phyloP scores from a whole-genome alignment of 176 grass and related monocot species.

The Dendrocalamus sinicus region DNA sequence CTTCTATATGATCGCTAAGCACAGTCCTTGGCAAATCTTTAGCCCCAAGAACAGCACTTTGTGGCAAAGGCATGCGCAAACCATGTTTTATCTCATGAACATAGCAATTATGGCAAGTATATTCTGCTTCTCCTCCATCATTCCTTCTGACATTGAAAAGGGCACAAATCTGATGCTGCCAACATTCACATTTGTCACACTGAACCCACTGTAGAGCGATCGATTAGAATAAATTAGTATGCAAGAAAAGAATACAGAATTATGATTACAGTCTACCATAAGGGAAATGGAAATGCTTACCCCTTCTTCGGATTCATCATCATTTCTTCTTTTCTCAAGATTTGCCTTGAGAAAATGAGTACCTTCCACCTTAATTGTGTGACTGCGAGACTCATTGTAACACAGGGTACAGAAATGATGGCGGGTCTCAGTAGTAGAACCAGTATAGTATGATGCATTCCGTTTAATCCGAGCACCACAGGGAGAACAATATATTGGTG shows the following conservation, averaged over 20 bases:
- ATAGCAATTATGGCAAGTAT: constrained; percentile 77
- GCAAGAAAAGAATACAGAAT: constrained; percentile 33
- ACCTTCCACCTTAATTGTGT: constrained; percentile 60
- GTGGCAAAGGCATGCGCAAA: constrained; percentile 61
- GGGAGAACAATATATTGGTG: constrained; percentile 81
- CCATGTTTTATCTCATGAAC: constrained; percentile 69
- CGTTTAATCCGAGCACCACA: constrained; percentile 90
- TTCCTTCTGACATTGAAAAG: constrained; percentile 83
- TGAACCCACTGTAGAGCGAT: constrained; percentile 71
- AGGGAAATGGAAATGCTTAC: constrained; percentile 49
- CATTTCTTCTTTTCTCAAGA: constrained; percentile 72
- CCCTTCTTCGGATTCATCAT: constrained; percentile 80
- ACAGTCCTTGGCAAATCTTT: constrained; percentile 84
- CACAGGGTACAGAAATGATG: constrained; percentile 67
- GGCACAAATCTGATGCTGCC: constrained; percentile 96
- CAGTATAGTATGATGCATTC: constrained; percentile 79
- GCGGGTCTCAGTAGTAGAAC: constrained; percentile 45
- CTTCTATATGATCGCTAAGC: constrained; percentile 85
- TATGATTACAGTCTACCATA: constrained; percentile 23
- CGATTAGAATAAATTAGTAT: constrained; percentile 29
- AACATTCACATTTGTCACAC: constrained; percentile 93
- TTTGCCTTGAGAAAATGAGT: constrained; percentile 55
- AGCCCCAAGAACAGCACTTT: constrained; percentile 79
- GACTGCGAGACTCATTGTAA: constrained; percentile 71
- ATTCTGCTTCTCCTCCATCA: constrained; percentile 69